A percentile compares a stretch with the other conserved stretches of the same genome.
These are phyloP conservation scores for Cryptosporidium ubiquitum DNA, from an alignment of 169 alveolate species.

Conservation along the genomic window DNA sequence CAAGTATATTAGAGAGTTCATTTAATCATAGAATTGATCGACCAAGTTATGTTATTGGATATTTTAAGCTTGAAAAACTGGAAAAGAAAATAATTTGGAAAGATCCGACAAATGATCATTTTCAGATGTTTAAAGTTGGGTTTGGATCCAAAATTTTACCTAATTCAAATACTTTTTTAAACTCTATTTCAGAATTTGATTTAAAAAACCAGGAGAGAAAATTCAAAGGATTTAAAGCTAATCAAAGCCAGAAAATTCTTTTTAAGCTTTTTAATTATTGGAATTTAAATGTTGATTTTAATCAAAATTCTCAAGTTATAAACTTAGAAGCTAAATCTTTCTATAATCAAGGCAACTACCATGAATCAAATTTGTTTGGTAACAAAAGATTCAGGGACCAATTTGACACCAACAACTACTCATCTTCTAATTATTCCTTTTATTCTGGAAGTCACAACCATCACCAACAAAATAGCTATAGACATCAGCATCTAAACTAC, in stretches of 20 bases:
- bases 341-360: neutral
- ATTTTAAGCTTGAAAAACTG: neutral
- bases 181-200: slow-evolving; percentile 9
- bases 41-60: slow-evolving; percentile 13
- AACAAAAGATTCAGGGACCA: neutral
- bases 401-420: no score
- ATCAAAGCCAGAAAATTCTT: slow-evolving; percentile 21
- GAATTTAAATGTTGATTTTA: slow-evolving; percentile 4
- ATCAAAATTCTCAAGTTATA: neutral
- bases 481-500: no score
- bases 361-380: neutral
- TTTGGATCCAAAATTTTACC: slow-evolving; percentile 65
- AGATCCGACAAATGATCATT: neutral
- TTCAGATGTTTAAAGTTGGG: slow-evolving; percentile 16
- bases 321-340: neutral
- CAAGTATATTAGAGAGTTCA: slow-evolving; percentile 32
- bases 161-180: neutral
- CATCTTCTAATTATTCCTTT: neutral
- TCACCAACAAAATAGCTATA: no score
- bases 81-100: neutral
- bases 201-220: slow-evolving; percentile 43
- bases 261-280: slow-evolving; percentile 33
- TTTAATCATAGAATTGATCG: slow-evolving; percentile 3
- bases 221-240: slow-evolving; percentile 48
- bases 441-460: neutral